A percentile compares a stretch with the other conserved stretches of the same genome.
phyloP scores from a whole-genome alignment of 208 protist species.

The Leishmania tropica region DNA sequence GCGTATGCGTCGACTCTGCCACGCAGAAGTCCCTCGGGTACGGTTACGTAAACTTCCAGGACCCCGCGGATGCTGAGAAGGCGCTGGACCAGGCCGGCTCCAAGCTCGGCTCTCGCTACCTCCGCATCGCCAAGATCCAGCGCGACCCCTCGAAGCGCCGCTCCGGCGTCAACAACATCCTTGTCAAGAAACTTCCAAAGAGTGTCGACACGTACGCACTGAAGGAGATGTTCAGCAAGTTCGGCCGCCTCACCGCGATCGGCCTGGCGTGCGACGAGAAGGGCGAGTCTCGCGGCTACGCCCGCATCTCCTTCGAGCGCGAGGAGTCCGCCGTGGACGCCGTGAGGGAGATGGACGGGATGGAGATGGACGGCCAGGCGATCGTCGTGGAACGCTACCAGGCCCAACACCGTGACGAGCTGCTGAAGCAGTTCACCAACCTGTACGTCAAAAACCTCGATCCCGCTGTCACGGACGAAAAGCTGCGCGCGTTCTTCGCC shows the following conservation, averaged over 20 bases:
- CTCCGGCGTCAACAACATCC: slow-evolving; percentile 97
- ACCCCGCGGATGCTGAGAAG: slow-evolving; percentile 97
- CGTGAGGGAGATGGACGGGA: slow-evolving; percentile 89
- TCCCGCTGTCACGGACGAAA: slow-evolving; percentile 93
- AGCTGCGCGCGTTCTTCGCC: slow-evolving; percentile 94
- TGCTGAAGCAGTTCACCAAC: slow-evolving; percentile 97
- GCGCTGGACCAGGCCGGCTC: slow-evolving; percentile 98
- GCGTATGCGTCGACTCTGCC: slow-evolving; percentile 97
- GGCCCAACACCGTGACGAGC: slow-evolving; percentile 93
- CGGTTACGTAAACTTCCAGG: slow-evolving; percentile 99
- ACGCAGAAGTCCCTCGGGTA: slow-evolving; percentile 98
- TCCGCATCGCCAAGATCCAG: slow-evolving; percentile 99
- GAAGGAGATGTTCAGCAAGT: slow-evolving; percentile 94
- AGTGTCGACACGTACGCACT: slow-evolving; percentile 96
- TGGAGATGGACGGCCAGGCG: slow-evolving; percentile 86
- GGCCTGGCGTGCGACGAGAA: slow-evolving; percentile 91
- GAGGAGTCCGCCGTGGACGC: slow-evolving; percentile 94
- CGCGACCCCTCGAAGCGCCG: slow-evolving; percentile 98
- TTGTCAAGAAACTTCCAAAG: slow-evolving; percentile 98
- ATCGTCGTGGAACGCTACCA: slow-evolving; percentile 96
- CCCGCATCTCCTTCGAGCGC: slow-evolving; percentile 97
- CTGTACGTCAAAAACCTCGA: slow-evolving; percentile 99
- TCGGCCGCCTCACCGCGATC: slow-evolving; percentile 93
- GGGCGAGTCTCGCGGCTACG: slow-evolving; percentile 94
- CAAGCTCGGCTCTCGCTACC: slow-evolving; percentile 92